Percentiles rank a stretch among this genome's conserved stretches.
Evolutionary conservation across 2,329 filamentous ascomycete species (phyloP).

Genomic region (Apiospora aurea): DNA sequence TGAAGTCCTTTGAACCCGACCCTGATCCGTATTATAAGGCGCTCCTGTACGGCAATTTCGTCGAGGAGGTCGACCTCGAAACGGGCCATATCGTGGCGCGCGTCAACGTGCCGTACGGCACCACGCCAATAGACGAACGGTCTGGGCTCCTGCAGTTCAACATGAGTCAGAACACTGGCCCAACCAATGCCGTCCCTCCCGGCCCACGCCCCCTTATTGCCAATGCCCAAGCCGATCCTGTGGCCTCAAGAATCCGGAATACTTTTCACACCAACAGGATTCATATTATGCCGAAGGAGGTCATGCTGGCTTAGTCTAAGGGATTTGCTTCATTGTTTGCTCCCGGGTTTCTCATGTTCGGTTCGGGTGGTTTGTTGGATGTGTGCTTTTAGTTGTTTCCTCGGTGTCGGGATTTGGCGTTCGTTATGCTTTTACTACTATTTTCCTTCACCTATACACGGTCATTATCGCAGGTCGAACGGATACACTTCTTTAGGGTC

Average conservation of each 20-base stretch:
- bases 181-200: not conserved
- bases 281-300: not conserved
- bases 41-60: not conserved
- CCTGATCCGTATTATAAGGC: not conserved
- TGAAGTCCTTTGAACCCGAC: not conserved
- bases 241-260: not conserved
- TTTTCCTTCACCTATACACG: too few relatives aligned
- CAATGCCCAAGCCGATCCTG: too few relatives aligned
- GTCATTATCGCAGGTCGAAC: not conserved
- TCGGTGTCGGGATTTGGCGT: not conserved
- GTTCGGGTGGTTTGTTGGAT: not conserved
- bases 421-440: not conserved
- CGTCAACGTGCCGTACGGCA: not conserved
- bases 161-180: not conserved
- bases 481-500: not conserved
- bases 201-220: not conserved
- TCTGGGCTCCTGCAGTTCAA: not conserved
- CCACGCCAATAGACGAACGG: not conserved
- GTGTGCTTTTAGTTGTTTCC: not conserved
- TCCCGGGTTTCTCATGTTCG: not conserved
- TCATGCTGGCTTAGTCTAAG: not conserved
- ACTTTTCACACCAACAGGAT: not conserved
- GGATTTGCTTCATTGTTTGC: not conserved
- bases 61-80: not conserved
- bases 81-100: not conserved